phyloP scores from a whole-genome alignment of 345 rosid genomes.

The Acer yangbiense region DNA sequence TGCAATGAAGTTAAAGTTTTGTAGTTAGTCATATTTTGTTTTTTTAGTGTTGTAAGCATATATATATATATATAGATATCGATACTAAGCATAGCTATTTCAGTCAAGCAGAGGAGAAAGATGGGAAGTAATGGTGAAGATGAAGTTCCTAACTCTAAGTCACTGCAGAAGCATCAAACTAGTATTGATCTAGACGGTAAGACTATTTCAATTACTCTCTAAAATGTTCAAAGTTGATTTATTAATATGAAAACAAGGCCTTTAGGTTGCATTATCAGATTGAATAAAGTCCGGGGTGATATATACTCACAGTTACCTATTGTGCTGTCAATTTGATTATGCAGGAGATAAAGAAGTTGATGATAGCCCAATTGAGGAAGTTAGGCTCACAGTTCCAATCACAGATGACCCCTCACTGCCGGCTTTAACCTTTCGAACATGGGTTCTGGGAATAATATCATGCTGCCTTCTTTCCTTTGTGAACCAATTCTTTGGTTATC shows the following conservation, averaged over 20 bases:
- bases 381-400: slow-evolving; percentile 3
- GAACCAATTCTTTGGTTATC: slow-evolving; percentile 2
- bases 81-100: not conserved
- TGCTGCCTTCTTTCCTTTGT: not conserved
- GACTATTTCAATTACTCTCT: not conserved
- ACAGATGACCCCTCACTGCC: slow-evolving; percentile 1
- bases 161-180: slow-evolving; percentile 1
- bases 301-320: not conserved
- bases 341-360: slow-evolving; percentile 1
- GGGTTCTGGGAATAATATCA: slow-evolving; percentile 4
- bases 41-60: not conserved
- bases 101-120: slow-evolving; percentile 4
- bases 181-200: not conserved
- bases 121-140: slow-evolving; percentile 12
- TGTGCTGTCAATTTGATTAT: not conserved
- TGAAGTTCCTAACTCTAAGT: not conserved
- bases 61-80: not conserved
- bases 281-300: not conserved
- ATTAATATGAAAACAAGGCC: not conserved
- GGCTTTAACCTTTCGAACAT: not conserved
- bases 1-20: not conserved
- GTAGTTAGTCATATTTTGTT: too few species aligned
- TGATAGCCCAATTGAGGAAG: slow-evolving; percentile 3
- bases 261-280: too few species aligned
- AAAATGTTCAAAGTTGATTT: not conserved